Conservation (phyloP, 768 basidiomycete genomes). For the Boletus sp. region DNA sequence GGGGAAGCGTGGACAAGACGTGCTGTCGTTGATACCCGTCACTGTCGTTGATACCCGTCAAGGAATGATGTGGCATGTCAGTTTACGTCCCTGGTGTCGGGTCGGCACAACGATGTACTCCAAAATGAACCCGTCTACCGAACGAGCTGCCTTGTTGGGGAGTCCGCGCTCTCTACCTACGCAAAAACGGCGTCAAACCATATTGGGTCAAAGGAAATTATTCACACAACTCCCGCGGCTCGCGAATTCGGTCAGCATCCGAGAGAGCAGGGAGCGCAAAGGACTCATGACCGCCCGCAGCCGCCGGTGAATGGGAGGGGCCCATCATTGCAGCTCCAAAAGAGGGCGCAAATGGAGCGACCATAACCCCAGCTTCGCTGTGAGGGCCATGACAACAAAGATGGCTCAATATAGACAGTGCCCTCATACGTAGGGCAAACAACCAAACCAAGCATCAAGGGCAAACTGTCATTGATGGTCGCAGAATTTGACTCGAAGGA, state of each 20-base stretch:
- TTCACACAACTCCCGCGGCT: slow-evolving; percentile 13
- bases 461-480: background rate
- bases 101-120: slow-evolving; percentile 10
- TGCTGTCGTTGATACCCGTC: slow-evolving; percentile 7
- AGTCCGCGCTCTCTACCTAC: slow-evolving; percentile 9
- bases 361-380: slow-evolving; percentile 8
- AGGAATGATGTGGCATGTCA: slow-evolving; percentile 24
- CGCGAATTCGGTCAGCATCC: slow-evolving; percentile 3
- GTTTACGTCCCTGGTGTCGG: slow-evolving; percentile 25
- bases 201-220: slow-evolving; percentile 4
- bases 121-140: slow-evolving; percentile 11
- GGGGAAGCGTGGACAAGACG: slow-evolving; percentile 14
- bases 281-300: slow-evolving; percentile 8
- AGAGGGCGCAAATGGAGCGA: slow-evolving; percentile 16
- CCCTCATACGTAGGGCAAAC: background rate
- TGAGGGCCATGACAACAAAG: background rate
- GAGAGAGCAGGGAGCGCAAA: slow-evolving; percentile 2
- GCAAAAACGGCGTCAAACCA: slow-evolving; percentile 8
- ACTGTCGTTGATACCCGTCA: slow-evolving; percentile 4
- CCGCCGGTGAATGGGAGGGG: background rate
- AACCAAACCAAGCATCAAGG: slow-evolving; percentile 1
- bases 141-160: slow-evolving; percentile 2
- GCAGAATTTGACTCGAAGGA: slow-evolving; percentile 7
- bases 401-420: slow-evolving; percentile 4
- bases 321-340: slow-evolving; percentile 4